Percentiles rank a stretch among this genome's conserved stretches.
phyloP scores from a whole-genome alignment of 208 protist species.

The Crithidia brevicula region DNA sequence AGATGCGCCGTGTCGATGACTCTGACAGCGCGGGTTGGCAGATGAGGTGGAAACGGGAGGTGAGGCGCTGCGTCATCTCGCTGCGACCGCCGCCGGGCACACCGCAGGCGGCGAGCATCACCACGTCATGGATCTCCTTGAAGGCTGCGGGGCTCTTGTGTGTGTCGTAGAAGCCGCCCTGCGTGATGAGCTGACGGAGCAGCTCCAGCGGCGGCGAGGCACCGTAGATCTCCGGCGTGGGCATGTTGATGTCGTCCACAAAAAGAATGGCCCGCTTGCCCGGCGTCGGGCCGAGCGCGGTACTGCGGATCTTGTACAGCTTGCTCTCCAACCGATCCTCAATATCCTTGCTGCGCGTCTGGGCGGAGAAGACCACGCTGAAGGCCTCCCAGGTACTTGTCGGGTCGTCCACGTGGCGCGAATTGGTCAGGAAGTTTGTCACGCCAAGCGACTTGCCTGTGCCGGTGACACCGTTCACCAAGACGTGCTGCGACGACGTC shows the following conservation, averaged over 20 bases:
- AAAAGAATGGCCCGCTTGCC: constrained; percentile 93
- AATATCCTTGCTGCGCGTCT: constrained; percentile 91
- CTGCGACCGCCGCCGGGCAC: constrained; percentile 96
- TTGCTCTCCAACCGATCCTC: constrained; percentile 95
- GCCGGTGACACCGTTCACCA: constrained; percentile 95
- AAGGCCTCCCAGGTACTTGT: constrained; percentile 85
- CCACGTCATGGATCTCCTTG: constrained; percentile 92
- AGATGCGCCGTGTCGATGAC: constrained; percentile 92
- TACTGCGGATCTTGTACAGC: constrained; percentile 92
- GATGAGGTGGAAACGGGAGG: constrained; percentile 94
- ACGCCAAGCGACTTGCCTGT: constrained; percentile 94
- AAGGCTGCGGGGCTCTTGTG: constrained; percentile 93
- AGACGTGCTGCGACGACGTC: constrained; percentile 75
- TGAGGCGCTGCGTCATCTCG: constrained; percentile 92
- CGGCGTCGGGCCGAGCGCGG: constrained; percentile 84
- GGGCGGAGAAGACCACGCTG: constrained; percentile 93
- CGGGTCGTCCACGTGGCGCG: constrained; percentile 81
- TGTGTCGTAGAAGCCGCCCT: constrained; percentile 93
- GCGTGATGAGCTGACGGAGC: constrained; percentile 95
- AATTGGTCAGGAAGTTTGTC: constrained; percentile 67
- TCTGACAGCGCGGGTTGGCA: constrained; percentile 93
- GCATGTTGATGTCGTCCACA: constrained; percentile 98
- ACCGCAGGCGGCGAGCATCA: constrained; percentile 92
- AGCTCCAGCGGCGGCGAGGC: constrained; percentile 96
- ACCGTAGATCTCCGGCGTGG: constrained; percentile 93